These are phyloP conservation scores for Irpex rosettiformis DNA, from an alignment of 1,284 basidiomycete species.

Conservation along the genomic window DNA sequence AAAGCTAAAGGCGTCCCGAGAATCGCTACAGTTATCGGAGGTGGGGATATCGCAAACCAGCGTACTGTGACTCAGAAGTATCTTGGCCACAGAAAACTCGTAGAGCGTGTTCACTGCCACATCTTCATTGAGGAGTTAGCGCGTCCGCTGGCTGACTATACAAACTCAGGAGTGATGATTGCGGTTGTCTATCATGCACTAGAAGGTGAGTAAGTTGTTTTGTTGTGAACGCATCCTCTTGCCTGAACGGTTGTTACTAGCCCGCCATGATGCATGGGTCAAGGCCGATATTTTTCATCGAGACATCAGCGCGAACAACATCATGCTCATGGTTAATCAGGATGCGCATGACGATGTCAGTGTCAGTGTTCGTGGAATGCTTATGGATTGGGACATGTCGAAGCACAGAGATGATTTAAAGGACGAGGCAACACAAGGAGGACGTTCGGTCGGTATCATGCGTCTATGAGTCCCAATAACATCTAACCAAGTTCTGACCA, in stretches of 20 bases:
- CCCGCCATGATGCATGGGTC: not conserved
- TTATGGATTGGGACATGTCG: conserved; percentile 6
- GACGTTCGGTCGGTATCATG: not conserved
- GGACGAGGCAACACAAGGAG: not conserved
- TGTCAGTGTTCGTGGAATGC: not conserved
- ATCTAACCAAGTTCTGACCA: not conserved
- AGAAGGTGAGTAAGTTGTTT: not conserved
- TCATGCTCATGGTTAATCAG: conserved; percentile 1
- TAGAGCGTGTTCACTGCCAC: conserved; percentile 1
- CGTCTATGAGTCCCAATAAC: not conserved
- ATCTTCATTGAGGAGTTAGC: conserved; percentile 1
- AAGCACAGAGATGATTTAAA: conserved; percentile 1
- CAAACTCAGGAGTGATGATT: not conserved
- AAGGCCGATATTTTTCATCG: not conserved
- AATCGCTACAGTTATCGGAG: conserved; percentile 3
- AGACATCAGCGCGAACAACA: conserved; percentile 7
- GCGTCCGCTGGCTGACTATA: not conserved
- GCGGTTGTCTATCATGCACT: not conserved
- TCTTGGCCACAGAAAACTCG: not conserved
- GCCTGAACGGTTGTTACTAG: not conserved
- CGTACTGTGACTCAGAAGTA: not conserved
- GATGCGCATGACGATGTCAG: not conserved
- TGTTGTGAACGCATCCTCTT: not conserved
- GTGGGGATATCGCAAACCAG: not conserved
- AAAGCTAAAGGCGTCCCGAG: not conserved